Conservation (phyloP, 179 eudicot genomes). For the Patellifolia procumbens region DNA sequence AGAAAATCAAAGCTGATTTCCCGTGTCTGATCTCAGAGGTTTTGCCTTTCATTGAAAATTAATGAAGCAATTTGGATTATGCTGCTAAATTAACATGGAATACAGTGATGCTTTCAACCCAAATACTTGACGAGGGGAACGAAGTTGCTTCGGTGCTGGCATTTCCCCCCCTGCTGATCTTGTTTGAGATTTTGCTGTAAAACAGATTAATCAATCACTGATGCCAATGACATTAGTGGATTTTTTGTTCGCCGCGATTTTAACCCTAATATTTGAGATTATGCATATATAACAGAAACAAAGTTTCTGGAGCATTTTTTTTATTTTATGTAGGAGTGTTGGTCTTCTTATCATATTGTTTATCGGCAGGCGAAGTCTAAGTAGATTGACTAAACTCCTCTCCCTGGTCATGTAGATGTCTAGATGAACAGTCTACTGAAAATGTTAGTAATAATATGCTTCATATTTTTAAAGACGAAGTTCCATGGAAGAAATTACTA, state of each 20-base stretch:
- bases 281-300: background rate
- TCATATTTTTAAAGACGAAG: background rate
- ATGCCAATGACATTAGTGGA: background rate
- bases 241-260: background rate
- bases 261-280: background rate
- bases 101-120: background rate
- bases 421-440: background rate
- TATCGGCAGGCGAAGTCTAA: too few species aligned
- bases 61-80: background rate
- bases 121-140: background rate
- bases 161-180: background rate
- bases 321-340: background rate
- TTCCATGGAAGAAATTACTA: background rate
- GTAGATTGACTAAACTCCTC: background rate
- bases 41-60: background rate
- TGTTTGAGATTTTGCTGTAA: background rate
- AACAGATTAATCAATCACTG: background rate
- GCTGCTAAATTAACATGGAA: background rate
- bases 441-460: background rate
- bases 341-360: background rate
- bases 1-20: conserved; percentile 9
- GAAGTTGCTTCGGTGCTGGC: background rate
- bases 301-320: background rate
- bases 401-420: too few species aligned
- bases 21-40: background rate